phyloP scores from a whole-genome alignment of 1,139 yeast genomes.

The Lodderomyces pseudojiufengensis region DNA sequence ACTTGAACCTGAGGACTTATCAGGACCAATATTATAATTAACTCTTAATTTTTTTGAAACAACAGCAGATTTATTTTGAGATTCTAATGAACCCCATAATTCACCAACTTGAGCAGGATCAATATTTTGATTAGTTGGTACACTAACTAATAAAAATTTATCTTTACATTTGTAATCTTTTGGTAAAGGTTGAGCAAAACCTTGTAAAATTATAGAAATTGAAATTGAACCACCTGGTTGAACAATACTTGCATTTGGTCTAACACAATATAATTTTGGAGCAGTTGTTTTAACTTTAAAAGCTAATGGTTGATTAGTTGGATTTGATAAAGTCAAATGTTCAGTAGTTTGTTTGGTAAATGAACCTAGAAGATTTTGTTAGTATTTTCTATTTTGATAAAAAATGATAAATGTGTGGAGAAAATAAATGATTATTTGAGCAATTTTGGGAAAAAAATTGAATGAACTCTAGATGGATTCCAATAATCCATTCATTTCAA shows the following conservation, averaged over 20 bases:
- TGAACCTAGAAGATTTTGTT: slow-evolving; percentile 42
- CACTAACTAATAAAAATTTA: slow-evolving; percentile 83
- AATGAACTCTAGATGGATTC: neutral
- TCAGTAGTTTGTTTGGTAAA: slow-evolving; percentile 72
- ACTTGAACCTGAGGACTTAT: slow-evolving; percentile 13
- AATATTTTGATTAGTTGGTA: slow-evolving; percentile 65
- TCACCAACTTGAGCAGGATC: slow-evolving; percentile 60
- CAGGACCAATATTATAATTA: slow-evolving; percentile 46
- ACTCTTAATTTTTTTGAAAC: slow-evolving; percentile 79
- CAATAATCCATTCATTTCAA: too few relatives aligned
- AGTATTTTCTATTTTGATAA: too few relatives aligned
- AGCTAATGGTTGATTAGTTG: slow-evolving; percentile 60
- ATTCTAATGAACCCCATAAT: slow-evolving; percentile 69
- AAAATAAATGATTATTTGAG: too few relatives aligned
- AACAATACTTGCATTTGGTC: slow-evolving; percentile 87
- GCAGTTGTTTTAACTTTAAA: slow-evolving; percentile 98
- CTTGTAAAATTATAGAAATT: slow-evolving; percentile 82
- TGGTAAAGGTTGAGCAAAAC: slow-evolving; percentile 71
- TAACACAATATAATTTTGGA: slow-evolving; percentile 91
- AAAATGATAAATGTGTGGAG: too few relatives aligned
- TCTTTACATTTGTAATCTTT: slow-evolving; percentile 78
- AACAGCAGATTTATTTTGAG: slow-evolving; percentile 54
- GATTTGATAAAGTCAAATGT: slow-evolving; percentile 65
- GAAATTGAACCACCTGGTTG: slow-evolving; percentile 70
- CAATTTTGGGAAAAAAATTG: too few relatives aligned